Evolutionary conservation across 2,329 filamentous ascomycete species (phyloP).

Genomic region (Endoconidiophora laricicola): DNA sequence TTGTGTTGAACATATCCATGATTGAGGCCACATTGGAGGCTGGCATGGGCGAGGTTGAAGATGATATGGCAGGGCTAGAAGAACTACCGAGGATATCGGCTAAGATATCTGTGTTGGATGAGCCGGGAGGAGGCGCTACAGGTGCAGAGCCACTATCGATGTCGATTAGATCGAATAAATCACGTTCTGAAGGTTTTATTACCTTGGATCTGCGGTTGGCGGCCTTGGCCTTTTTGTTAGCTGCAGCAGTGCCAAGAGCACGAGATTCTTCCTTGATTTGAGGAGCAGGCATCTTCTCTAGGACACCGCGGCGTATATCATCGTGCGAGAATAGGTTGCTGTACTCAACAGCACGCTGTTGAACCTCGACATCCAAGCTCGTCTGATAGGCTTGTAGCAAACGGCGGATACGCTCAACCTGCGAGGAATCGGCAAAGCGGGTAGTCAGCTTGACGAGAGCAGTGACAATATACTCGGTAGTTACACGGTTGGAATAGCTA

Average conservation of each 20-base stretch:
- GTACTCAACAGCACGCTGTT: slow-evolving; percentile 92
- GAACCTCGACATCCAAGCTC: slow-evolving; percentile 85
- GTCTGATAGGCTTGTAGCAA: slow-evolving; percentile 64
- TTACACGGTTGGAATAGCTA: slow-evolving; percentile 78
- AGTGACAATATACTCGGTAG: slow-evolving; percentile 91
- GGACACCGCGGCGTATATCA: slow-evolving; percentile 68
- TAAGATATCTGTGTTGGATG: slow-evolving; percentile 68
- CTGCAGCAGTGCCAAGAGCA: slow-evolving; percentile 63
- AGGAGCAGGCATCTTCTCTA: slow-evolving; percentile 95
- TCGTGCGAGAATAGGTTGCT: slow-evolving; percentile 87
- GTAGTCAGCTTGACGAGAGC: slow-evolving; percentile 90
- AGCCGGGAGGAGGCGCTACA: slow-evolving; percentile 34
- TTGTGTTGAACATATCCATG: slow-evolving; percentile 67
- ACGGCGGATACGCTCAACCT: slow-evolving; percentile 69
- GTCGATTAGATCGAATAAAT: slow-evolving; percentile 85
- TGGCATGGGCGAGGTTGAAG: slow-evolving; percentile 30
- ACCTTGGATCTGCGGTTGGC: slow-evolving; percentile 61
- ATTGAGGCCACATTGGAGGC: slow-evolving; percentile 52
- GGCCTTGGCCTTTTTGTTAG: slow-evolving; percentile 45
- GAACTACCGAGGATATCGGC: slow-evolving; percentile 78
- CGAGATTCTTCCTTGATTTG: slow-evolving; percentile 93
- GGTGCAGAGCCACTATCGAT: slow-evolving; percentile 17
- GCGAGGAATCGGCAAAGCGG: slow-evolving; percentile 64
- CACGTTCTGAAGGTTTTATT: slow-evolving; percentile 74
- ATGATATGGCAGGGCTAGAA: slow-evolving; percentile 26